These are phyloP conservation scores for Fusarium brachygibbosum DNA, from an alignment of 2,329 filamentous ascomycete genomes.

Conservation along the genomic window DNA sequence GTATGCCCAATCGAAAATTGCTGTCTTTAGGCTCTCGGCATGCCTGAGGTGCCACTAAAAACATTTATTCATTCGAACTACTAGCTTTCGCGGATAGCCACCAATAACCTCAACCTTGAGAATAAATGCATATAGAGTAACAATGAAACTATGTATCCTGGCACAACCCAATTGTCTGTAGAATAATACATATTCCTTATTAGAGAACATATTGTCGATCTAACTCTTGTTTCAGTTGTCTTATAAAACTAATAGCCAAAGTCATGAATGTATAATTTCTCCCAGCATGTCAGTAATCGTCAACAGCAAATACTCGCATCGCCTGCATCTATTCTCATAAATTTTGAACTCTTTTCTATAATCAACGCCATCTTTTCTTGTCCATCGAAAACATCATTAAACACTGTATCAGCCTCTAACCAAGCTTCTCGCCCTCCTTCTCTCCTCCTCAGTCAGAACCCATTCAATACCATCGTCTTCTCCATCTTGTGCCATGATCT, in stretches of 20 bases:
- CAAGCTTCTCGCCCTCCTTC: constrained; percentile 77
- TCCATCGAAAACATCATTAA: constrained; percentile 21
- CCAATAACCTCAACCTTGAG: neutral
- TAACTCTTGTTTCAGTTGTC: neutral
- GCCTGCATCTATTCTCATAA: constrained; percentile 25
- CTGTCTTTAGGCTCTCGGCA: constrained; percentile 24
- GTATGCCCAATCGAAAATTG: constrained; percentile 31
- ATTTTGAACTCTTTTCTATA: constrained; percentile 31
- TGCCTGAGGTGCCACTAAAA: constrained; percentile 32
- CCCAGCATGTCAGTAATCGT: constrained; percentile 1
- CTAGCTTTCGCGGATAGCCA: neutral
- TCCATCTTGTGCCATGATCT: constrained; percentile 67
- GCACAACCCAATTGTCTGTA: neutral
- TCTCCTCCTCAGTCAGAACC: constrained; percentile 80
- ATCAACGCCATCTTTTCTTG: constrained; percentile 21
- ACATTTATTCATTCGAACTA: constrained; percentile 21
- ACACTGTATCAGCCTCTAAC: constrained; percentile 57
- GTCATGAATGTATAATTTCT: neutral
- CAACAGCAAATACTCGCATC: constrained; percentile 16
- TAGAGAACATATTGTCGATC: neutral
- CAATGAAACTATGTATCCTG: neutral
- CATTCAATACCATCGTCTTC: constrained; percentile 76
- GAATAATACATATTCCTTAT: neutral
- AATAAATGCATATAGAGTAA: neutral
- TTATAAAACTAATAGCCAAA: neutral